A percentile compares a stretch with the other conserved stretches of the same genome.
Evolutionary conservation across 306 rosid genomes (phyloP).

Genomic region (Pterocarpus macrocarpus): DNA sequence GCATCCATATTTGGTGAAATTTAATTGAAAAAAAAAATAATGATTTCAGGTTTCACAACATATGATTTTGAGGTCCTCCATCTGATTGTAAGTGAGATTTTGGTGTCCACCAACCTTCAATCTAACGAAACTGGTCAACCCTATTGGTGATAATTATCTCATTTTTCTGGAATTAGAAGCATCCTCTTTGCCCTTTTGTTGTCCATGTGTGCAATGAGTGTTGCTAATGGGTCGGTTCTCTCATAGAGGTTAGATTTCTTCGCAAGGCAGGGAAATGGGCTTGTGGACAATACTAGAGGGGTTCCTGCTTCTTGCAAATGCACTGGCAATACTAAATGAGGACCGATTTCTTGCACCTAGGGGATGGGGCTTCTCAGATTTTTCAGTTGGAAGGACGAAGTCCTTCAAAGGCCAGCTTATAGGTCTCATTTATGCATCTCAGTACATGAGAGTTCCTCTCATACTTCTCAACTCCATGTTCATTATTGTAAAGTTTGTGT

Average conservation of each 20-base stretch:
- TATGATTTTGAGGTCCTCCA: neutral
- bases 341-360: slow-evolving; percentile 74
- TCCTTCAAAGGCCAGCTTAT: slow-evolving; percentile 80
- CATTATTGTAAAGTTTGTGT: slow-evolving; percentile 74
- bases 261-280: slow-evolving; percentile 72
- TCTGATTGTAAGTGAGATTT: slow-evolving; percentile 1
- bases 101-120: too few relatives aligned
- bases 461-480: slow-evolving; percentile 69
- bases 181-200: neutral
- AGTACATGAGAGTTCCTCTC: slow-evolving; percentile 81
- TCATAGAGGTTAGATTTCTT: slow-evolving; percentile 19
- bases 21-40: neutral
- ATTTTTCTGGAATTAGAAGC: slow-evolving; percentile 3
- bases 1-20: neutral
- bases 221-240: neutral
- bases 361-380: slow-evolving; percentile 72
- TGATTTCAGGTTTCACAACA: neutral
- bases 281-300: slow-evolving; percentile 81
- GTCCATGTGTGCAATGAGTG: neutral
- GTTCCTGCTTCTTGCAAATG: slow-evolving; percentile 75
- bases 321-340: slow-evolving; percentile 76
- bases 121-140: too few relatives aligned
- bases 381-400: slow-evolving; percentile 67
- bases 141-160: neutral
- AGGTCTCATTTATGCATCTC: slow-evolving; percentile 85